phyloP scores from a whole-genome alignment of 2,329 filamentous ascomycete genomes.

The Colletotrichum aenigma region DNA sequence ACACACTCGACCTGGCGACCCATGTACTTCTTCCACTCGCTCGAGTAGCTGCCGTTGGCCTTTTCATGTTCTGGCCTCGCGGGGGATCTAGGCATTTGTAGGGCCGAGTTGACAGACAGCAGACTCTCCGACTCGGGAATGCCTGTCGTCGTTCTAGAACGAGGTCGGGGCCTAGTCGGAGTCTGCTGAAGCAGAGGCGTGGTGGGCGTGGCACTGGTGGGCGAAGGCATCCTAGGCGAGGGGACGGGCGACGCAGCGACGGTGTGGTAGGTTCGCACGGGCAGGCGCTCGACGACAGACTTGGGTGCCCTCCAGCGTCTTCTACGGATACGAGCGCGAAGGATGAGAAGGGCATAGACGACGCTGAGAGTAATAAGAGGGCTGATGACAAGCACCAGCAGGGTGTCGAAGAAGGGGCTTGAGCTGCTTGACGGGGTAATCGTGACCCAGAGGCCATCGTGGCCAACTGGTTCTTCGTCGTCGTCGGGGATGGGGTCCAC shows the following conservation, averaged over 20 bases:
- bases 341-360: slow-evolving; percentile 86
- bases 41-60: slow-evolving; percentile 43
- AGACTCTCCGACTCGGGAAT: slow-evolving; percentile 56
- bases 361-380: slow-evolving; percentile 91
- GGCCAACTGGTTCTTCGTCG: slow-evolving; percentile 46
- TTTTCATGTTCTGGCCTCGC: slow-evolving; percentile 53
- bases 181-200: slow-evolving; percentile 78
- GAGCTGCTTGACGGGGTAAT: slow-evolving; percentile 88
- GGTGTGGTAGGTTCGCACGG: slow-evolving; percentile 93
- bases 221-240: slow-evolving; percentile 64
- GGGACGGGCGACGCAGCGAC: slow-evolving; percentile 67
- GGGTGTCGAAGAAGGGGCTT: slow-evolving; percentile 93
- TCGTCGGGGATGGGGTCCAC: slow-evolving; percentile 23
- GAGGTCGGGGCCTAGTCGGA: slow-evolving; percentile 59
- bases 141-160: slow-evolving; percentile 69
- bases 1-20: slow-evolving; percentile 84
- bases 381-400: slow-evolving; percentile 95
- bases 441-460: slow-evolving; percentile 93
- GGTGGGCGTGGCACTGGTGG: slow-evolving; percentile 70
- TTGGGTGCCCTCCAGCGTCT: slow-evolving; percentile 97
- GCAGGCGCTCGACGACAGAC: slow-evolving; percentile 91
- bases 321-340: slow-evolving; percentile 86
- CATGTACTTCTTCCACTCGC: slow-evolving; percentile 71
- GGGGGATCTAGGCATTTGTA: slow-evolving; percentile 39
- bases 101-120: slow-evolving; percentile 44